A percentile compares a stretch with the other conserved stretches of the same genome.
Evolutionary conservation across 768 basidiomycete species (phyloP).

Genomic region (Tricholoma matsutake): DNA sequence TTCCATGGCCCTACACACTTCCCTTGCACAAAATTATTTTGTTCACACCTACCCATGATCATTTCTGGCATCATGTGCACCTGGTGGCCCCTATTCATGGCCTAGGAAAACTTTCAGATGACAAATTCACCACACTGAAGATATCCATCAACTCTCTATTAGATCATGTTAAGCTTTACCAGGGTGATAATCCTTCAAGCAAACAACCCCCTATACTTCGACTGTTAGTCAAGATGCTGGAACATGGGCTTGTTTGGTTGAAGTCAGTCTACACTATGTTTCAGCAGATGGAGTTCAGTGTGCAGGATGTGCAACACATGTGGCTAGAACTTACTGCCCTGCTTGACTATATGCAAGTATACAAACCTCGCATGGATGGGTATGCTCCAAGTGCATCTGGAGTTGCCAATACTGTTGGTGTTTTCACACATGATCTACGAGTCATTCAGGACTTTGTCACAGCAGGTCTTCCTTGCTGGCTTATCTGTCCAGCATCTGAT

Average conservation of each 20-base stretch:
- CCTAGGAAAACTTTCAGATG: neutral
- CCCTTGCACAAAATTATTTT: neutral
- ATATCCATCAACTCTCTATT: neutral
- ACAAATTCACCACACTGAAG: neutral
- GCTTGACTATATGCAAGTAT: neutral
- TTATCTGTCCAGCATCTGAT: neutral
- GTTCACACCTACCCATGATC: neutral
- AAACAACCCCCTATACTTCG: neutral
- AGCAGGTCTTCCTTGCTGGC: neutral
- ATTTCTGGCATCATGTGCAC: neutral
- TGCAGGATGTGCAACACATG: neutral
- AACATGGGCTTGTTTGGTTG: neutral
- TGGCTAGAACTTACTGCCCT: neutral
- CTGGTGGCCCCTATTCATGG: neutral
- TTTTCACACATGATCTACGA: neutral
- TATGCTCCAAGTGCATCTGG: neutral
- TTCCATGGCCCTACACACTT: slow-evolving; percentile 3
- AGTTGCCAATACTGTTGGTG: neutral
- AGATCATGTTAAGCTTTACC: neutral
- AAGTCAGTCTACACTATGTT: neutral
- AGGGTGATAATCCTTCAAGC: neutral
- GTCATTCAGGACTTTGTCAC: neutral
- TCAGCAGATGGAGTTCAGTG: neutral
- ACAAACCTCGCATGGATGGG: slow-evolving; percentile 1
- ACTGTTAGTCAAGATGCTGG: neutral